phyloP scores from a whole-genome alignment of 495 filamentous ascomycete species.

The Penicillium manginii region DNA sequence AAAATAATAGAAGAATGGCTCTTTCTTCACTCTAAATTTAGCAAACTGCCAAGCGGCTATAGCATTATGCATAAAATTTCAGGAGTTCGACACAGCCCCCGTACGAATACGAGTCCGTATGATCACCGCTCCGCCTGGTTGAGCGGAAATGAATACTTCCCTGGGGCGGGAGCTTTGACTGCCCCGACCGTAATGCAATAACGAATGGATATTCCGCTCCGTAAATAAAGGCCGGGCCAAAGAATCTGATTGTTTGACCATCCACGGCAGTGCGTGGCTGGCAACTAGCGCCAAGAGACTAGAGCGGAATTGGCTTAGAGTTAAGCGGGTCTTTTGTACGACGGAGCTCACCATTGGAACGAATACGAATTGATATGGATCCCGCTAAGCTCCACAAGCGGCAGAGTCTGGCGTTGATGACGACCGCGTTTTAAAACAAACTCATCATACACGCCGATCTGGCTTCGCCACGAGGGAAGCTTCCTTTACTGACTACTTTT shows the following conservation, averaged over 20 bases:
- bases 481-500: no score
- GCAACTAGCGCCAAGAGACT: not conserved
- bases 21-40: no score
- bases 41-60: not conserved
- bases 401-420: not conserved
- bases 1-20: no score
- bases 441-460: not conserved
- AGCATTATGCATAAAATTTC: not conserved
- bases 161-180: no score
- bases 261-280: not conserved
- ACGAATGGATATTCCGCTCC: not conserved
- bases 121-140: not conserved
- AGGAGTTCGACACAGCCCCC: not conserved
- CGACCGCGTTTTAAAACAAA: not conserved
- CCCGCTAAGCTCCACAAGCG: not conserved
- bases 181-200: not conserved
- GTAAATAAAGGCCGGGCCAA: not conserved
- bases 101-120: conserved; percentile 1
- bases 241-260: not conserved
- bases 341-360: conserved; percentile 1
- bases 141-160: not conserved
- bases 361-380: conserved; percentile 1
- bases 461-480: not conserved
- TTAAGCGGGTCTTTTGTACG: not conserved
- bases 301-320: not conserved